Base-by-base conservation (phyloP, 1,284 basidiomycete species). In the Leccinum colubrinum region DNA sequence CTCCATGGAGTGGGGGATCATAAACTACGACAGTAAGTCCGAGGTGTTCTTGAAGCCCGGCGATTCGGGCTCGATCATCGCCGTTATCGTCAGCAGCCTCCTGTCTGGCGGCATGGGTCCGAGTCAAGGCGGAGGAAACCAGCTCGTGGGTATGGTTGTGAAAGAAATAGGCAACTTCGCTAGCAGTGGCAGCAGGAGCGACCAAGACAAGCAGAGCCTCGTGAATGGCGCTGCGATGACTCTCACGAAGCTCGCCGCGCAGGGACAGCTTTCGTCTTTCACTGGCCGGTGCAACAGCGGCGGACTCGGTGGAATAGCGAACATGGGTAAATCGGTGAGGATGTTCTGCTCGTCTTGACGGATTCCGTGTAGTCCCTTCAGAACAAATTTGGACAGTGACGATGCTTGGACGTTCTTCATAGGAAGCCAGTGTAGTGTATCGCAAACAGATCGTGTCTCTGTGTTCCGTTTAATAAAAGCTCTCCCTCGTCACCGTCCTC, bases 161-260 rank as follows among this genome's bases (percentile, higher is more conserved):
- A 83, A 85, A 0, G 88, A 95, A 72, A 90, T 86, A 0, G 80
- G 82, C 33, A 86, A 25, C 25, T n/a, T 33, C n/a, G 25, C n/a
- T 35, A 35, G 33, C 33, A 12, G 33, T 17, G 86, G 85, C 15
- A 88, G 89, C 17, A 76, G 79, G 7, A 77, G 86, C 2, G 80
- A 83, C 20, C 89, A 88, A 14, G 83, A 83, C 71, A 94, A 95
- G 77, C 91, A 93, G 69, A 90, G 92, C 69, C 88, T 87, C 5
- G 84, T 95, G 69, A 92, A 90, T 67, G 83, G 88, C 20, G 93
- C 93, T 53, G 92, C 88, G 3, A 87, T 88, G 85, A 93, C 89
- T 1, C 84, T 92, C 61, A 87, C 94, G 84, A 94, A 95, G 77
- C 78, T 94, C 15, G 70, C 89, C 63, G 84, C 87, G 60, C 84